Conservation (phyloP, 345 rosid genomes). For the Populus nigra region DNA sequence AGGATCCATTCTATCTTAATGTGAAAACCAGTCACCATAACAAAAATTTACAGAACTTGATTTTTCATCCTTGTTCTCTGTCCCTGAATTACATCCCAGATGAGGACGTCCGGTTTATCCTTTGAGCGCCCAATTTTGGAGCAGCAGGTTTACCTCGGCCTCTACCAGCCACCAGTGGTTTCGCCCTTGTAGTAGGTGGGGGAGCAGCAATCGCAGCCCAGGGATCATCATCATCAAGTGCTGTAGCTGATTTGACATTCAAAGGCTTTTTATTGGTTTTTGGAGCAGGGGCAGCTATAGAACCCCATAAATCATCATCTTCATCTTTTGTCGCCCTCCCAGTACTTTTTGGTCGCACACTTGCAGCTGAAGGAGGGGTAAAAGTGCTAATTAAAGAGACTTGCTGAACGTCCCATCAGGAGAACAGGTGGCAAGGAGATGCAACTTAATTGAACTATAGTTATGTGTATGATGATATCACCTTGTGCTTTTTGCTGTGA, state of each 20-base stretch:
- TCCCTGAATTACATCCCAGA: constrained; percentile 47
- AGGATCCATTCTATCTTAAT: constrained; percentile 9
- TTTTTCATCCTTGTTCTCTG: constrained; percentile 16
- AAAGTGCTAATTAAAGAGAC: background rate
- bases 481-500: constrained; percentile 72
- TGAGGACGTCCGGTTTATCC: constrained; percentile 78
- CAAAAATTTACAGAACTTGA: constrained; percentile 46
- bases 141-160: constrained; percentile 78
- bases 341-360: constrained; percentile 51
- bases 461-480: constrained; percentile 18
- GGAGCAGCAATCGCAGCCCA: constrained; percentile 99
- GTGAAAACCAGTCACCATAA: constrained; percentile 29
- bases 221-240: constrained; percentile 70
- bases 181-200: constrained; percentile 72
- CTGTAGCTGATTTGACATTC: constrained; percentile 50
- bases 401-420: background rate
- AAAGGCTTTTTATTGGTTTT: constrained; percentile 61
- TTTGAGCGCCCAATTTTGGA: constrained; percentile 79
- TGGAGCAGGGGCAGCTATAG: constrained; percentile 86
- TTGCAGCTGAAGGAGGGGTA: constrained; percentile 43
- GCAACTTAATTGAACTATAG: background rate
- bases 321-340: constrained; percentile 49
- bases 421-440: background rate
- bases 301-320: constrained; percentile 95
- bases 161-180: constrained; percentile 66